Base-by-base conservation (phyloP, 345 rosid species). In the Gossypium herbaceum region DNA sequence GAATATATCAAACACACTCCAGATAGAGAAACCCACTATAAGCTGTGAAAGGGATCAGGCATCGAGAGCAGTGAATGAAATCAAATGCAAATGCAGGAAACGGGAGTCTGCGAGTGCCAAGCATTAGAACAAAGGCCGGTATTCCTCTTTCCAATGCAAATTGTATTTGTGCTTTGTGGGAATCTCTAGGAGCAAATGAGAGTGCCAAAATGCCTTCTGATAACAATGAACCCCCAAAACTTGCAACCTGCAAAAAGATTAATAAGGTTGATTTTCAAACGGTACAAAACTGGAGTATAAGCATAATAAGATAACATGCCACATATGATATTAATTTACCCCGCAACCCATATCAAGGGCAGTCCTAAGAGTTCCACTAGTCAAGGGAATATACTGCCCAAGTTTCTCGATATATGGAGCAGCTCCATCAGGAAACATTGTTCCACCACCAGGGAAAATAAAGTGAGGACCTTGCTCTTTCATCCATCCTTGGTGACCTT, bases 401-500 rank as follows among this genome's bases (percentile, higher is more conserved):
- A 96, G 98, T 48, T 92, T 96, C 44, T 90, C 94, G 24, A 96
- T 89, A 78, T 96, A 96, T 11, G 86, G 89, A 6, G 87, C 87
- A 1, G 97, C 97, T 66, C 99, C 99, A 16, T 93, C 97, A 15
- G 99, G 94, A 50, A 91, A 96, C 99, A 93, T 96, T 0, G 99
- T 96, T 77, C 98, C 99, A 57, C 99, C 99, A 39, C 99, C 99
- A 17, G 99, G 99, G 82, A 96, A 96, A 71, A 83, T 81, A 77
- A 96, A 96, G 81, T 90, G 79, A 11, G 86, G 90, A 1, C 97
- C 97, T 61, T 89, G 92, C 82, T 86, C 82, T 84, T 93, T 93
- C 98, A 93, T 96, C 98, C 99, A 96, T 76, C 99, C 98, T 71
- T 96, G 99, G 71, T 93, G 99, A 62, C 99, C 99, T 83, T 95